Conservation (phyloP, 495 filamentous ascomycete species). For the Hypoxylon fuscum region DNA sequence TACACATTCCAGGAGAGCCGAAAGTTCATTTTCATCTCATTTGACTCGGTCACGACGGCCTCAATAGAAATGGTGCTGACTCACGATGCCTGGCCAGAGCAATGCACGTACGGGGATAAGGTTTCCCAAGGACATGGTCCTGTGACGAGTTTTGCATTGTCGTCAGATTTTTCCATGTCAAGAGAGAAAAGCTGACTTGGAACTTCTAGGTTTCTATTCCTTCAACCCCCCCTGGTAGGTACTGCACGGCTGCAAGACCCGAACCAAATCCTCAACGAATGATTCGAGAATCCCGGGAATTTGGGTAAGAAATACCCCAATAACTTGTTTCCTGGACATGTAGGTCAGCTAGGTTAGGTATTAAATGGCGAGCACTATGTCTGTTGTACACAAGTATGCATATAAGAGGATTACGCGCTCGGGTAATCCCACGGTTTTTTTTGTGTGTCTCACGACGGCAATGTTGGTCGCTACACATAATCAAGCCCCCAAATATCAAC, state of each 20-base stretch:
- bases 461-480: conserved; percentile 21
- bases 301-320: conserved; percentile 24
- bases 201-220: conserved; percentile 30
- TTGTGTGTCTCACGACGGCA: conserved; percentile 10
- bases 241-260: conserved; percentile 23
- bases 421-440: conserved; percentile 24
- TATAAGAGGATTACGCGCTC: conserved; percentile 32
- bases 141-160: conserved; percentile 27
- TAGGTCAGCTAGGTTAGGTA: conserved; percentile 28
- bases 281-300: conserved; percentile 25
- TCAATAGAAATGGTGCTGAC: conserved; percentile 29
- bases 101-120: conserved; percentile 1
- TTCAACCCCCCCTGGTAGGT: conserved; percentile 7
- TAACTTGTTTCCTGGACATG: conserved; percentile 17
- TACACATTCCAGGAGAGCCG: too few species aligned
- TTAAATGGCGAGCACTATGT: conserved; percentile 33
- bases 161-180: conserved; percentile 22
- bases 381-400: conserved; percentile 23
- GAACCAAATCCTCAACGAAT: conserved; percentile 32
- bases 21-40: too few species aligned
- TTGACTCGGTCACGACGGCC: background rate
- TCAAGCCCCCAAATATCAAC: background rate
- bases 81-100: conserved; percentile 13
- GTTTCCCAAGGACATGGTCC: conserved; percentile 17
- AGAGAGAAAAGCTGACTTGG: conserved; percentile 14